These are phyloP conservation scores for Fusarium transvaalense DNA, from an alignment of 2,329 filamentous ascomycete species.

Conservation along the genomic window DNA sequence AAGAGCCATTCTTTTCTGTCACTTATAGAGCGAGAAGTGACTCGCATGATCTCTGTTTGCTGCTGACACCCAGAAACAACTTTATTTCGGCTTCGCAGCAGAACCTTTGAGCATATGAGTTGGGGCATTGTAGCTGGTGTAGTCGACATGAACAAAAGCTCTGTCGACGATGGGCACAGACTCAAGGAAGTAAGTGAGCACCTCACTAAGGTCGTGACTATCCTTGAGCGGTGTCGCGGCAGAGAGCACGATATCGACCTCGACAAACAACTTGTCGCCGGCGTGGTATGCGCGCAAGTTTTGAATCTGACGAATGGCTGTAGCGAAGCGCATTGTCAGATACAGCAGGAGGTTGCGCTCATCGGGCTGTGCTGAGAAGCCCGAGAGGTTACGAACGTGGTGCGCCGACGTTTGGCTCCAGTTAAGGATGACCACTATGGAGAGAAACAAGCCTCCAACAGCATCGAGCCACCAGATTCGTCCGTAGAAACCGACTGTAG, in stretches of 20 bases:
- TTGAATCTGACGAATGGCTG: constrained; percentile 87
- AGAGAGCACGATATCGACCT: constrained; percentile 85
- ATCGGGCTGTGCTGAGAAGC: constrained; percentile 81
- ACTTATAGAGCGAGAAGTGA: not conserved
- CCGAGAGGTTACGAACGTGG: constrained; percentile 84
- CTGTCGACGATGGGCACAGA: constrained; percentile 83
- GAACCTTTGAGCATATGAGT: constrained; percentile 65
- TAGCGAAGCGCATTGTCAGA: constrained; percentile 92
- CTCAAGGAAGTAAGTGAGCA: constrained; percentile 85
- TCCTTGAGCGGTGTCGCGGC: constrained; percentile 80
- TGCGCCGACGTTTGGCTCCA: constrained; percentile 80
- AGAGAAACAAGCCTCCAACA: constrained; percentile 82
- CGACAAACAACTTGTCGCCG: constrained; percentile 85
- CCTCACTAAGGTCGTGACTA: constrained; percentile 82
- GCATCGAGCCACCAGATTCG: constrained; percentile 87
- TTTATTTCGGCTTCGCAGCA: constrained; percentile 42
- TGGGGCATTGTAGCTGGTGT: constrained; percentile 71
- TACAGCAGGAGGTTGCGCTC: constrained; percentile 89
- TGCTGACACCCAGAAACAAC: not conserved
- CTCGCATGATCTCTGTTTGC: not conserved
- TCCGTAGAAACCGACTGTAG: constrained; percentile 76
- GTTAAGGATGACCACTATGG: constrained; percentile 81
- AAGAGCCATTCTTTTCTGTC: not conserved
- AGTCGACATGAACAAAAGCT: constrained; percentile 77
- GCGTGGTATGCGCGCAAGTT: constrained; percentile 87